Evolutionary conservation across 176 grass and related monocot species (phyloP).

Genomic region (Eremochloa ophiuroides): DNA sequence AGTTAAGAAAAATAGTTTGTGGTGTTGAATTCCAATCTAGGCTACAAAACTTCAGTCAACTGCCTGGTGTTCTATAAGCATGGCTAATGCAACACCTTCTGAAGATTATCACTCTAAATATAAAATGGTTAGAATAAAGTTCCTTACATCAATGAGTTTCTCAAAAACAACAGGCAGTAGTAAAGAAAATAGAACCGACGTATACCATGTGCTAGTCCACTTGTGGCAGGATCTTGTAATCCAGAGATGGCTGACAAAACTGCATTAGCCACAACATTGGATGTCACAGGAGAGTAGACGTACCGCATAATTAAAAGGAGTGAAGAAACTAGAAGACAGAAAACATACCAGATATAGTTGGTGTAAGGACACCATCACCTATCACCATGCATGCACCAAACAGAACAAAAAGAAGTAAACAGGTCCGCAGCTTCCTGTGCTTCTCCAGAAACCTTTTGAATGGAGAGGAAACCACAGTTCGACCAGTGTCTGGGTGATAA

Average conservation of each 20-base stretch:
- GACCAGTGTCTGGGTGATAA: slow-evolving; percentile 42
- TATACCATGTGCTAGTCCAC: slow-evolving; percentile 48
- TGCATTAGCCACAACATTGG: slow-evolving; percentile 24
- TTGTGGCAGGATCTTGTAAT: slow-evolving; percentile 20
- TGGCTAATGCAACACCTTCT: slow-evolving; percentile 7
- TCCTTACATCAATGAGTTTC: not conserved
- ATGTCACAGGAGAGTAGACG: not conserved
- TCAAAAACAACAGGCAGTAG: not conserved
- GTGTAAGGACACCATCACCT: slow-evolving; percentile 64
- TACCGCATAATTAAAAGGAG: not conserved
- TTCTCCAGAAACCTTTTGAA: slow-evolving; percentile 72
- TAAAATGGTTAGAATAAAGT: not conserved
- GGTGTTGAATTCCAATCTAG: not conserved
- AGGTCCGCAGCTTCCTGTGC: slow-evolving; percentile 59
- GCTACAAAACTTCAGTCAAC: slow-evolving; percentile 14
- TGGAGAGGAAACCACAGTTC: slow-evolving; percentile 35
- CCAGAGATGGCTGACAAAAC: slow-evolving; percentile 65
- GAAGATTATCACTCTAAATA: not conserved
- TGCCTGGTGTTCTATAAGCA: not conserved
- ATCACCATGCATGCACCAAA: slow-evolving; percentile 73
- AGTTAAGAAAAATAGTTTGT: not conserved
- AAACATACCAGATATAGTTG: slow-evolving; percentile 53
- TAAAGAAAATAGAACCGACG: not conserved
- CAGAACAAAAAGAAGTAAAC: slow-evolving; percentile 64
- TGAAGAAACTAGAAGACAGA: not conserved